Evolutionary conservation across 306 rosid species (phyloP).

Genomic region (Lagenaria siceraria): DNA sequence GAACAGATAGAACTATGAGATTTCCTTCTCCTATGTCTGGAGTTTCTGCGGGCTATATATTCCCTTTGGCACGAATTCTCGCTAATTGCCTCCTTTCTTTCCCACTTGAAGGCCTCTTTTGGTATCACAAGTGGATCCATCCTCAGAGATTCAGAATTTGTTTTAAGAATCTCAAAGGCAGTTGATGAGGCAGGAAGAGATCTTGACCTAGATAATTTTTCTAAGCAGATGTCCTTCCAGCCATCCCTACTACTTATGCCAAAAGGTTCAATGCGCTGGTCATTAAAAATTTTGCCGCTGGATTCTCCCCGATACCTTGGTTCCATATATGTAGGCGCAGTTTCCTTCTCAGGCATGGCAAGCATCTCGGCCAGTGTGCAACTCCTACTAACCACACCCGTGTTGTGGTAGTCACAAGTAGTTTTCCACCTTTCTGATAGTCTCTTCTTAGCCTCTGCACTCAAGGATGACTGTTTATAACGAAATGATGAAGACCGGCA

Average conservation of each 20-base stretch:
- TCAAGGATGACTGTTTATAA: constrained; percentile 55
- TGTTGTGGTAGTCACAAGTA: constrained; percentile 48
- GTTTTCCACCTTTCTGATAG: constrained; percentile 84
- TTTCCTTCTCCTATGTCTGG: constrained; percentile 43
- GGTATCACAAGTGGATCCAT: constrained; percentile 40
- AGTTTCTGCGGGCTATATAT: constrained; percentile 20
- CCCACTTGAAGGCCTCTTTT: constrained; percentile 33
- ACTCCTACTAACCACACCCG: constrained; percentile 42
- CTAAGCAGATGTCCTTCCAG: constrained; percentile 61
- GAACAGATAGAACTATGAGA: constrained; percentile 35
- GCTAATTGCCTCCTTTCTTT: constrained; percentile 30
- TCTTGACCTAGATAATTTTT: constrained; percentile 58
- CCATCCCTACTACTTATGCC: constrained; percentile 99
- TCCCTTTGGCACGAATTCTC: constrained; percentile 27
- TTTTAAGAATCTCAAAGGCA: constrained; percentile 45
- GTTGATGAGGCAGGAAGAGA: constrained; percentile 85
- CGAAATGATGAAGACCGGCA: constrained; percentile 37
- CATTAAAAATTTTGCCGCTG: constrained; percentile 22
- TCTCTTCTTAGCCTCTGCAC: constrained; percentile 90
- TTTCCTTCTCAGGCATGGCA: constrained; percentile 56
- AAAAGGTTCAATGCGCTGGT: constrained; percentile 47
- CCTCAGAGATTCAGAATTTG: constrained; percentile 28
- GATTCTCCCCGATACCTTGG: constrained; percentile 22
- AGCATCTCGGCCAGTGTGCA: constrained; percentile 96
- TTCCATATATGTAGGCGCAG: constrained; percentile 18